A percentile compares a stretch with the other conserved stretches of the same genome.
Conservation (phyloP, 257 asterid species). For the Rubia yunnanensis region DNA sequence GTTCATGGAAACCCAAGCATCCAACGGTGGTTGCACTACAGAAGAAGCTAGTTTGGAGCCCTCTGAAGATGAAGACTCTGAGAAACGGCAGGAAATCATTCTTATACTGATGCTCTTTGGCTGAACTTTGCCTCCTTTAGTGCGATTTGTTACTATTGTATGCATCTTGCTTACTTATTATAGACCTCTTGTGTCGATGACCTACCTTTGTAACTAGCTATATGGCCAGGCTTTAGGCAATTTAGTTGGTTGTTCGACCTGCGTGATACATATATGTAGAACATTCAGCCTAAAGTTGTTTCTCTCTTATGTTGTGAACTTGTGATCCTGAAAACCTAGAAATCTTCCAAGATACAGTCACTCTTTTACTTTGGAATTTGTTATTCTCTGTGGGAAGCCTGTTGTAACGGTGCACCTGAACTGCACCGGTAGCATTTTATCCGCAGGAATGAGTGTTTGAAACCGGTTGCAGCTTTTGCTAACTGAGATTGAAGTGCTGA, state of each 20-base stretch:
- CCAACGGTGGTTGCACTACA: conserved; percentile 37
- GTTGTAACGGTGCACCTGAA: too few species aligned
- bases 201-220: not conserved
- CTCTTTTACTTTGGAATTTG: not conserved
- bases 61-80: conserved; percentile 25
- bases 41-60: conserved; percentile 41
- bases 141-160: conserved; percentile 4
- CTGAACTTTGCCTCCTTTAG: not conserved
- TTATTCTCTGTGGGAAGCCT: not conserved
- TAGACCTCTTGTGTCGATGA: not conserved
- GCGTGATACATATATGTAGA: not conserved
- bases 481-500: too few species aligned
- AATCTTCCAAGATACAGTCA: not conserved
- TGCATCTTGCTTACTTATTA: conserved; percentile 12
- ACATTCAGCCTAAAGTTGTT: not conserved
- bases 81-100: conserved; percentile 23
- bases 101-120: conserved; percentile 14
- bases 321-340: not conserved
- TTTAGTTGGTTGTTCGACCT: not conserved
- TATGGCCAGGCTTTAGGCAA: not conserved
- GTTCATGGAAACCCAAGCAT: conserved; percentile 41
- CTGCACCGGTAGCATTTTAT: too few species aligned
- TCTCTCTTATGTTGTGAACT: not conserved
- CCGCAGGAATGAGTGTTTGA: too few species aligned
- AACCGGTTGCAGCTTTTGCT: too few species aligned